Evolutionary conservation across 495 filamentous ascomycete species (phyloP).

Genomic region (Physcia stellaris): DNA sequence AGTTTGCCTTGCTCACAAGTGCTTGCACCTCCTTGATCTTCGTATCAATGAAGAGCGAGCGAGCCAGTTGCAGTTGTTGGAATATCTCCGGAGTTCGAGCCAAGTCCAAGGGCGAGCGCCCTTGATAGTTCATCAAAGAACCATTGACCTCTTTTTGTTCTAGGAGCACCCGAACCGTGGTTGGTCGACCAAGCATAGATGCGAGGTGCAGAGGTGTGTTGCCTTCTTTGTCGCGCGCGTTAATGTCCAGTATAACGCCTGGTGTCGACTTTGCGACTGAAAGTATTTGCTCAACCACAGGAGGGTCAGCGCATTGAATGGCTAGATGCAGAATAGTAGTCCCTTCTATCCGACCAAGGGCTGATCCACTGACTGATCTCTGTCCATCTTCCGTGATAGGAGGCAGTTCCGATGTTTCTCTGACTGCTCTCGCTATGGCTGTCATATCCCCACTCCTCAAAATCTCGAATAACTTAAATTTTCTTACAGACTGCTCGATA

Average conservation of each 20-base stretch:
- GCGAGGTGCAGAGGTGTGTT: constrained; percentile 90
- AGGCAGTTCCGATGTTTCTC: constrained; percentile 35
- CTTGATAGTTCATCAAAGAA: constrained; percentile 75
- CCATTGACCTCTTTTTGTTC: constrained; percentile 75
- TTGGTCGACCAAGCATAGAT: constrained; percentile 61
- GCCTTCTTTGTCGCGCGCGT: constrained; percentile 79
- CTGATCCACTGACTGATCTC: constrained; percentile 35
- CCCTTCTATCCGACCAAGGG: constrained; percentile 45
- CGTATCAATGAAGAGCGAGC: constrained; percentile 77
- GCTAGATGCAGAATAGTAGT: constrained; percentile 85
- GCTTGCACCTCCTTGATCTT: constrained; percentile 72
- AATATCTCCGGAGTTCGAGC: constrained; percentile 87
- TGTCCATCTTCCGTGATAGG: constrained; percentile 32
- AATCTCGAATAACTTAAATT: constrained; percentile 88
- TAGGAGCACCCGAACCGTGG: constrained; percentile 68
- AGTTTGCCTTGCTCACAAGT: constrained; percentile 55
- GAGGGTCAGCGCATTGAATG: constrained; percentile 89
- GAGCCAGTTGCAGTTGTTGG: constrained; percentile 82
- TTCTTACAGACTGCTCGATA: constrained; percentile 86
- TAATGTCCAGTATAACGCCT: constrained; percentile 57
- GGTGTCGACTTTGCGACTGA: constrained; percentile 46
- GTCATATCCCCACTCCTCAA: constrained; percentile 80
- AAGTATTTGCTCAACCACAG: constrained; percentile 92
- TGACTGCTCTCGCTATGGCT: constrained; percentile 78
- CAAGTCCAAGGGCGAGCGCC: constrained; percentile 76